Conservation (phyloP, 139 green algal genomes). For the Ettlia oleoabundans region DNA sequence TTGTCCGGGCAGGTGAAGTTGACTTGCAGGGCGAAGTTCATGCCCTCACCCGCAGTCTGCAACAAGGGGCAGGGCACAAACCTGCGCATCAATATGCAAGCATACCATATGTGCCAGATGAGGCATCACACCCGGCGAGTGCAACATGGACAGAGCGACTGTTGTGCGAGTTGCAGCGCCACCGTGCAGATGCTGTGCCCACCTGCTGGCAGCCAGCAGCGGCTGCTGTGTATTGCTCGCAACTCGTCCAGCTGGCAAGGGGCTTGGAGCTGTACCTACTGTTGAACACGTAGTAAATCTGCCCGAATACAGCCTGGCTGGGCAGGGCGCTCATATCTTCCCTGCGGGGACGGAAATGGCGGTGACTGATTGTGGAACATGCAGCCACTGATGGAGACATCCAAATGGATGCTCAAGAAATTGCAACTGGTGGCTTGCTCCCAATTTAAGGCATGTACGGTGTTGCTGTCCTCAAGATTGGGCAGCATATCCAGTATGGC, state of each 20-base stretch:
- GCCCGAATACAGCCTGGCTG: background rate
- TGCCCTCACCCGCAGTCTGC: background rate
- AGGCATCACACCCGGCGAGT: too few relatives aligned
- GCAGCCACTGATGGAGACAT: background rate
- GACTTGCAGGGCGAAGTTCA: background rate
- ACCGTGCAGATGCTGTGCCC: too few relatives aligned
- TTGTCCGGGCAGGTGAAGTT: background rate
- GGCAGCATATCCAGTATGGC: too few relatives aligned
- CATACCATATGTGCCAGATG: too few relatives aligned
- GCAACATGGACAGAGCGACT: too few relatives aligned
- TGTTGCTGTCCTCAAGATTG: background rate
- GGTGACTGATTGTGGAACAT: background rate
- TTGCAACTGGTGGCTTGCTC: background rate
- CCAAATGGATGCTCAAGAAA: background rate
- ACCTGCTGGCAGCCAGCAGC: background rate
- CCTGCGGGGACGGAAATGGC: background rate
- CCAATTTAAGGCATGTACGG: background rate
- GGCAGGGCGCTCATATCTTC: background rate
- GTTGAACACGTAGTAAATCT: background rate
- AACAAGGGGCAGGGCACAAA: too few relatives aligned
- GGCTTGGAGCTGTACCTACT: background rate
- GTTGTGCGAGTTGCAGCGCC: too few relatives aligned
- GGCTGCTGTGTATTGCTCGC: too few relatives aligned
- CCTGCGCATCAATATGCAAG: too few relatives aligned
- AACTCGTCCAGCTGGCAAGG: background rate